phyloP scores from a whole-genome alignment of 345 rosid genomes.

The Boechera divaricarpa region DNA sequence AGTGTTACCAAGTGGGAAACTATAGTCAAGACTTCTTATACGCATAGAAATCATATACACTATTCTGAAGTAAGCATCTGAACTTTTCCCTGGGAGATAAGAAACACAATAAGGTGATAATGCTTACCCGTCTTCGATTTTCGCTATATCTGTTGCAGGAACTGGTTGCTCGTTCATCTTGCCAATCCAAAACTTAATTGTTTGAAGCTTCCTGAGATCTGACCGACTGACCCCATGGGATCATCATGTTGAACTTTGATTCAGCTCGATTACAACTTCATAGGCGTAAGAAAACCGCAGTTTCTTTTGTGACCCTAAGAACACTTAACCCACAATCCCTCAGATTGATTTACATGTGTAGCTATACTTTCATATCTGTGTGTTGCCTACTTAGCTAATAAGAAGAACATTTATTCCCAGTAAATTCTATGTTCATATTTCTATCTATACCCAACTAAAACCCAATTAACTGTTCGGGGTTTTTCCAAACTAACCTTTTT shows the following conservation, averaged over 20 bases:
- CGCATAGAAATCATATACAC: slow-evolving; percentile 74
- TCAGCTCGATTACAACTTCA: slow-evolving; percentile 16
- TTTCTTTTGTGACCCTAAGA: slow-evolving; percentile 29
- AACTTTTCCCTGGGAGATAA: slow-evolving; percentile 2
- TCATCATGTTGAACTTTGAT: slow-evolving; percentile 15
- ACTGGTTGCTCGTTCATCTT: slow-evolving; percentile 58
- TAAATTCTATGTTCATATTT: slow-evolving; percentile 24
- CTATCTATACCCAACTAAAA: neutral
- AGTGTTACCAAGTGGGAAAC: slow-evolving; percentile 84
- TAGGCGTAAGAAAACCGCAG: neutral
- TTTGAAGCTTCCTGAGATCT: slow-evolving; percentile 21
- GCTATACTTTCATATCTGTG: slow-evolving; percentile 30
- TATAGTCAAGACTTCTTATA: slow-evolving; percentile 82
- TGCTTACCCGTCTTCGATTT: slow-evolving; percentile 1
- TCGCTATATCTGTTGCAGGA: slow-evolving; percentile 57
- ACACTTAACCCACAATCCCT: slow-evolving; percentile 22
- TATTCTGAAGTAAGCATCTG: slow-evolving; percentile 77
- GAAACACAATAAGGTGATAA: slow-evolving; percentile 6
- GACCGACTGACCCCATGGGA: neutral
- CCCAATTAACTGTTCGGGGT: neutral
- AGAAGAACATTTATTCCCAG: slow-evolving; percentile 29
- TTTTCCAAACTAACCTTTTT: neutral
- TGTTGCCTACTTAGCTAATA: slow-evolving; percentile 31
- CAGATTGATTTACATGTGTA: slow-evolving; percentile 34
- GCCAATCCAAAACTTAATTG: slow-evolving; percentile 52